These are phyloP conservation scores for Comarum palustre DNA, from an alignment of 306 rosid species.

Conservation along the genomic window DNA sequence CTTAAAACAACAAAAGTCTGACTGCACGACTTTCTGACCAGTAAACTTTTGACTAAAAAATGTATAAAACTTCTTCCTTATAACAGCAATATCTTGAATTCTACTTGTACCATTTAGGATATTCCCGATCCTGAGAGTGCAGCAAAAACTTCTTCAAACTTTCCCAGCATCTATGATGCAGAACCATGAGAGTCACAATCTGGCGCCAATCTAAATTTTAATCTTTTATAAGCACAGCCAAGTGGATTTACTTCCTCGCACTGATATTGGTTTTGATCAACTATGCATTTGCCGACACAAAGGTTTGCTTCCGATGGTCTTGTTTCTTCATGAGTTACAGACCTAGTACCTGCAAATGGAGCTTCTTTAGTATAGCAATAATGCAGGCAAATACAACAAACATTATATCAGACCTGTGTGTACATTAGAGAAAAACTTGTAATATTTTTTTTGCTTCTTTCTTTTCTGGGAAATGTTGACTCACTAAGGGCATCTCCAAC, in stretches of 20 bases:
- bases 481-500: too few species aligned
- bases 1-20: too few species aligned
- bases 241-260: constrained; percentile 60
- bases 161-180: constrained; percentile 25
- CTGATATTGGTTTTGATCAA: constrained; percentile 52
- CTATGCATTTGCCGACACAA: constrained; percentile 50
- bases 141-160: background rate
- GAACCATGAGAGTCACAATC: constrained; percentile 35
- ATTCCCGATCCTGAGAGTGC: background rate
- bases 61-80: too few species aligned
- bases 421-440: background rate
- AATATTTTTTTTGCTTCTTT: background rate
- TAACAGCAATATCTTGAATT: background rate
- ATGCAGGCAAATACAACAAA: background rate
- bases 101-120: background rate
- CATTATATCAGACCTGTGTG: background rate
- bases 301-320: constrained; percentile 66
- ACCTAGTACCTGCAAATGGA: constrained; percentile 33
- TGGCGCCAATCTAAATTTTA: constrained; percentile 58
- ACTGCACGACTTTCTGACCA: too few species aligned
- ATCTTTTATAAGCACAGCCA: constrained; percentile 51
- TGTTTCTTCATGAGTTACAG: constrained; percentile 59
- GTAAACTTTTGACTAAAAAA: too few species aligned
- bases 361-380: background rate
- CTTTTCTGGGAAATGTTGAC: background rate